Evolutionary conservation across 1,139 yeast species (phyloP), one percentile per base, ranked within the genome.

Genomic region (Geotrichum aggregatum): DNA sequence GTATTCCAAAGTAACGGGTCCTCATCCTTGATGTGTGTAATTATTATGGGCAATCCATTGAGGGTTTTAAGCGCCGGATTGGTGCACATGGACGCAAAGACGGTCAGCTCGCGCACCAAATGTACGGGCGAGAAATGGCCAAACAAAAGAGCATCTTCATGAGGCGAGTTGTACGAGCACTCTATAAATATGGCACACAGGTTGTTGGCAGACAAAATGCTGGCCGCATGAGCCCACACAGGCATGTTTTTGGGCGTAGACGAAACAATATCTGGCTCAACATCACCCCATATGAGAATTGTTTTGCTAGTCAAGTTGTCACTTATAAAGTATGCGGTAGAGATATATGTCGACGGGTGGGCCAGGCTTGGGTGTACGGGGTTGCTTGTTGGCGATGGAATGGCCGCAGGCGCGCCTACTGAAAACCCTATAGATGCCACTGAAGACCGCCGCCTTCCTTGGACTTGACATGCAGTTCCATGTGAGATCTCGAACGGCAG

Each of bases 61-160:
- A 83, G 66, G 28, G 52, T 34, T 33, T 19, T 47, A 46, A 30
- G 18, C 1, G 46, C 47, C 11, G 51, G 24, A 36, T 28, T 44
- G 7, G 47, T 38, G 22, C 42, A 22, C 30, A 41, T 22, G 26
- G 47, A 28, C 19, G 49, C 46, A 36, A 49, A 42, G 4, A n/a
- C 36, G 1, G 45, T 58, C 38, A 89, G 70, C 61, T 87, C 95
- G 16, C 70, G 64, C 13, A 86, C 73, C 36, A 89, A 68, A 59
- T 78, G 77, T 3, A 65, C 59, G 1, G 96, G 95, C 21, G 86
- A 82, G 66, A 89, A 66, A 68, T 89, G 97, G 1, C 97, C 97
- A 64, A 80, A 89, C 43, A 85, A 63, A 3, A 74, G 72, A 4
- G 69, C 67, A 13, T 73, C 75, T 0, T 74, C 70, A 1, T 76